phyloP scores from a whole-genome alignment of 163 green algal genomes.

The Trebouxiophyceae sp. region DNA sequence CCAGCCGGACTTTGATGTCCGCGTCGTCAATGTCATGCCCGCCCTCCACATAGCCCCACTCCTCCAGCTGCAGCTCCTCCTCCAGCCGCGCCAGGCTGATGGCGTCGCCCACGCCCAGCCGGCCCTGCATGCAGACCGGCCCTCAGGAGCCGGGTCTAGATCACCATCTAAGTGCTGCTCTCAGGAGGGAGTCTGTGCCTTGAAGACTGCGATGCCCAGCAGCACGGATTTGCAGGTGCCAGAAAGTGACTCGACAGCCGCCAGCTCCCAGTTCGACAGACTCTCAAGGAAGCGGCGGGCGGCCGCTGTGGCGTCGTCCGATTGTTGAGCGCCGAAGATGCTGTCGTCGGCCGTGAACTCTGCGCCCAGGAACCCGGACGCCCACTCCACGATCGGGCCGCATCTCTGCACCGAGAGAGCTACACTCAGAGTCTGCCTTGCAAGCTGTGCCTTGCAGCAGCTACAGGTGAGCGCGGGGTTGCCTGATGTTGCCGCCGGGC shows the following conservation, averaged over 20 bases:
- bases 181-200: slow-evolving; percentile 4
- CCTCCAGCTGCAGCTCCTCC: slow-evolving; percentile 79
- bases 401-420: slow-evolving; percentile 50
- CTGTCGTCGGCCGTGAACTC: slow-evolving; percentile 39
- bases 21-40: slow-evolving; percentile 92
- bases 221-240: slow-evolving; percentile 61
- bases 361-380: slow-evolving; percentile 38
- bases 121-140: slow-evolving; percentile 20
- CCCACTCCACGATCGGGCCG: slow-evolving; percentile 67
- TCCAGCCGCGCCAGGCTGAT: slow-evolving; percentile 62
- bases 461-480: not conserved
- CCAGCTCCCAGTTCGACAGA: slow-evolving; percentile 63
- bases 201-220: slow-evolving; percentile 54
- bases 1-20: slow-evolving; percentile 69
- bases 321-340: slow-evolving; percentile 59
- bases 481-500: slow-evolving; percentile 41
- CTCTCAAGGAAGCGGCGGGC: slow-evolving; percentile 27
- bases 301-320: slow-evolving; percentile 11
- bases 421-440: too few relatives aligned
- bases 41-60: slow-evolving; percentile 91
- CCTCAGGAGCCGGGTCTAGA: not conserved
- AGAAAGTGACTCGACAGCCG: slow-evolving; percentile 54
- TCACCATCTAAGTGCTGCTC: not conserved
- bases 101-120: slow-evolving; percentile 45
- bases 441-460: too few relatives aligned